These are phyloP conservation scores for Cladosporium sp. DNA, from an alignment of 2,329 filamentous ascomycete species.

Conservation along the genomic window DNA sequence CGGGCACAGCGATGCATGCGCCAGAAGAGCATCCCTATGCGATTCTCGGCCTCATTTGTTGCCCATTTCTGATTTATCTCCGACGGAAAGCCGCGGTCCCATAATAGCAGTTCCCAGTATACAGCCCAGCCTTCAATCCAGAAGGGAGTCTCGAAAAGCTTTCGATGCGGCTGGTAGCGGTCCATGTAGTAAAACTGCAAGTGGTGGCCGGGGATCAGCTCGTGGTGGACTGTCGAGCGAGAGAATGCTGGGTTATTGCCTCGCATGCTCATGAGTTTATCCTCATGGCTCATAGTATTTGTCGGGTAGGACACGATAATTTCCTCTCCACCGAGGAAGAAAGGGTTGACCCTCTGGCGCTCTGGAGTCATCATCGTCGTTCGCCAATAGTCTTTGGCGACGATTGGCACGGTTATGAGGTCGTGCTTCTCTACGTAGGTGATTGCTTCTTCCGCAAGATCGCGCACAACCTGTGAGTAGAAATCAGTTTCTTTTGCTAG, in stretches of 20 bases:
- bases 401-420: constrained; percentile 52
- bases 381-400: constrained; percentile 52
- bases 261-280: constrained; percentile 58
- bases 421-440: constrained; percentile 51
- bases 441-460: constrained; percentile 50
- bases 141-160: constrained; percentile 54
- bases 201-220: constrained; percentile 57
- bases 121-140: constrained; percentile 60
- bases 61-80: constrained; percentile 18
- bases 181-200: constrained; percentile 50
- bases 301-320: constrained; percentile 57
- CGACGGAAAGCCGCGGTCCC: constrained; percentile 50
- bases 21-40: constrained; percentile 58
- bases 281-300: constrained; percentile 47
- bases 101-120: constrained; percentile 60
- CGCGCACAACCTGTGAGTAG: constrained; percentile 38
- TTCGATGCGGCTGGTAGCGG: constrained; percentile 47
- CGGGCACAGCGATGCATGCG: constrained; percentile 59
- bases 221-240: constrained; percentile 58
- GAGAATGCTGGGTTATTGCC: constrained; percentile 57
- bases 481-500: background rate
- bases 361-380: constrained; percentile 56
- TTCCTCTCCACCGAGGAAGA: constrained; percentile 54
- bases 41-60: constrained; percentile 41
- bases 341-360: constrained; percentile 53